These are phyloP conservation scores for Ashbya aceris DNA, from an alignment of 1,139 yeast species.

Conservation along the genomic window DNA sequence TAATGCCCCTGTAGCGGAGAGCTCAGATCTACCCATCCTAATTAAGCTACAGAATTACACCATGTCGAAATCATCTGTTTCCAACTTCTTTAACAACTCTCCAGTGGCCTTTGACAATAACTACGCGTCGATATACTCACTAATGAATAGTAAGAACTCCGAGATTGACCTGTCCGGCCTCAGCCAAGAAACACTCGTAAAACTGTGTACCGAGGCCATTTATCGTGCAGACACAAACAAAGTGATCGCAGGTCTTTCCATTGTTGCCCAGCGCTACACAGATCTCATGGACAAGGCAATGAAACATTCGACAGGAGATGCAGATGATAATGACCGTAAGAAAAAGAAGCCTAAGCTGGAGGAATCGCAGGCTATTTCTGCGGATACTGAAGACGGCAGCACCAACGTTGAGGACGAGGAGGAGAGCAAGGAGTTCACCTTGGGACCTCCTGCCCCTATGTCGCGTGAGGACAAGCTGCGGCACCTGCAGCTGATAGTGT, in stretches of 20 bases:
- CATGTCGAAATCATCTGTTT: slow-evolving; percentile 18
- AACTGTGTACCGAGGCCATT: slow-evolving; percentile 60
- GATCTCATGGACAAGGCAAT: slow-evolving; percentile 29
- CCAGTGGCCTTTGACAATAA: slow-evolving; percentile 32
- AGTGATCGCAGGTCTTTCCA: slow-evolving; percentile 58
- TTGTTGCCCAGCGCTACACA: slow-evolving; percentile 54
- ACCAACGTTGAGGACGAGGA: slow-evolving; percentile 14
- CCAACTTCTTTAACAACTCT: slow-evolving; percentile 30
- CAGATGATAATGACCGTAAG: slow-evolving; percentile 12
- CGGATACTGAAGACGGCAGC: slow-evolving; percentile 8
- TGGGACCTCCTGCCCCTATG: slow-evolving; percentile 15
- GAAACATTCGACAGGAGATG: slow-evolving; percentile 5
- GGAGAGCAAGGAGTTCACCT: slow-evolving; percentile 17
- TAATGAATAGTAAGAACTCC: slow-evolving; percentile 53
- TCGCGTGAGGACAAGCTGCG: slow-evolving; percentile 19
- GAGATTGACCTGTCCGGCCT: slow-evolving; percentile 62
- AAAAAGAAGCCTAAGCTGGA: slow-evolving; percentile 8
- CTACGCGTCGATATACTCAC: slow-evolving; percentile 42
- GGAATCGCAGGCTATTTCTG: slow-evolving; percentile 9
- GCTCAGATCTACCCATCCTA: slow-evolving; percentile 10
- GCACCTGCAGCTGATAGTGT: slow-evolving; percentile 20
- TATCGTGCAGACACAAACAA: slow-evolving; percentile 43
- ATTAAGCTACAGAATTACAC: slow-evolving; percentile 23
- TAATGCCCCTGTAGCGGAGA: background rate
- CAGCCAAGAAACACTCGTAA: slow-evolving; percentile 52